phyloP scores from a whole-genome alignment of 2,329 filamentous ascomycete genomes.

The Colletotrichum caudatum region DNA sequence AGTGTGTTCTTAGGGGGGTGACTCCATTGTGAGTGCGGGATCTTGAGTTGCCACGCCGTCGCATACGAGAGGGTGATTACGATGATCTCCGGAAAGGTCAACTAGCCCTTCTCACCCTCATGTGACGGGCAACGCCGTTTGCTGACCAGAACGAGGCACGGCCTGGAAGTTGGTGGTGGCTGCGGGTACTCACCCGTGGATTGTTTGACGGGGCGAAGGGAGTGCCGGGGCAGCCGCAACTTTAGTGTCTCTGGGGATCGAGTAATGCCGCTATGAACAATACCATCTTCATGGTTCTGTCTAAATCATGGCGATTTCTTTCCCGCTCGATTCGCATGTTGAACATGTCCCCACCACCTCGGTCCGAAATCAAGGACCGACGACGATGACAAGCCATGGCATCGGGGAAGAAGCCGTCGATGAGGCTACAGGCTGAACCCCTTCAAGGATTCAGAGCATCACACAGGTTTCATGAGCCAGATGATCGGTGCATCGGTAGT shows the following conservation, averaged over 20 bases:
- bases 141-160: conserved; percentile 17
- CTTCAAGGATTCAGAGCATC: too few species aligned
- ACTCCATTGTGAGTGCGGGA: not conserved
- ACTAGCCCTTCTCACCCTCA: not conserved
- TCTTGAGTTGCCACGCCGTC: conserved; percentile 12
- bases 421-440: too few species aligned
- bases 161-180: conserved; percentile 18
- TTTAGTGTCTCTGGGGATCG: not conserved
- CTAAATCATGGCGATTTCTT: conserved; percentile 1
- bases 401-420: too few species aligned
- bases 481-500: too few species aligned
- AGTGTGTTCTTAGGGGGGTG: too few species aligned
- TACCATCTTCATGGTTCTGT: not conserved
- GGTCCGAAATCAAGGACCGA: conserved; percentile 13
- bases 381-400: too few species aligned
- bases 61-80: conserved; percentile 26
- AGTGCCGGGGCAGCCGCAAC: not conserved
- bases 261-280: not conserved
- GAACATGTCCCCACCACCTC: not conserved
- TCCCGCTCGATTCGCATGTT: not conserved
- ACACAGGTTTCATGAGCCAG: too few species aligned
- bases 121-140: not conserved
- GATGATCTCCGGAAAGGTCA: conserved; percentile 29
- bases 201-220: conserved; percentile 5
- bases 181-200: not conserved